Evolutionary conservation across 352 stramenopile genomes (phyloP).

Genomic region (Phytophthora meadii): DNA sequence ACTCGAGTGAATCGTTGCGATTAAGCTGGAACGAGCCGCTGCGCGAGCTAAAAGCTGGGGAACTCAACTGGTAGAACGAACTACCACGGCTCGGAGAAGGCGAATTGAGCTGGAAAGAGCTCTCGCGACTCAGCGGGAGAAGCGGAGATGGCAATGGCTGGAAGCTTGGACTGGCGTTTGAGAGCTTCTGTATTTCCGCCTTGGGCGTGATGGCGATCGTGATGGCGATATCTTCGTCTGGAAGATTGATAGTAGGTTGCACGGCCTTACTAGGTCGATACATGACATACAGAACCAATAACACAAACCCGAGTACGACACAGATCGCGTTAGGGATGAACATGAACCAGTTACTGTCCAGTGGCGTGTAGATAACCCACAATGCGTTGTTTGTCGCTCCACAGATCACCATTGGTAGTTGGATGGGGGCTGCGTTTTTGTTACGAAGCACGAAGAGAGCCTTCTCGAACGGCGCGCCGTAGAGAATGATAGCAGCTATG

Average conservation of each 20-base stretch:
- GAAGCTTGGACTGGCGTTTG: conserved; percentile 27
- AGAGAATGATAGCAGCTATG: conserved; percentile 42
- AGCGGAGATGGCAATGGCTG: conserved; percentile 35
- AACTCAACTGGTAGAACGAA: conserved; percentile 25
- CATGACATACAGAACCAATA: conserved; percentile 50
- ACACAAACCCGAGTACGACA: conserved; percentile 40
- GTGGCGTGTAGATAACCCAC: conserved; percentile 54
- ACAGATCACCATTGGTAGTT: conserved; percentile 56
- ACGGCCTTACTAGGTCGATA: conserved; percentile 44
- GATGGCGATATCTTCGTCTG: conserved; percentile 33
- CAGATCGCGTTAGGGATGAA: conserved; percentile 55
- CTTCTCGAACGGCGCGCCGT: conserved; percentile 49
- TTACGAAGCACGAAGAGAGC: conserved; percentile 48
- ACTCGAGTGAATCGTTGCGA: conserved; percentile 9
- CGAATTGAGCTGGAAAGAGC: conserved; percentile 32
- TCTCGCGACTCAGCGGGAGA: conserved; percentile 30
- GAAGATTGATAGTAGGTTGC: conserved; percentile 19
- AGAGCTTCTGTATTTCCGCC: conserved; percentile 23
- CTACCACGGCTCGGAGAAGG: conserved; percentile 18
- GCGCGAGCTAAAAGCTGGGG: conserved; percentile 12
- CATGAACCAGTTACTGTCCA: conserved; percentile 61
- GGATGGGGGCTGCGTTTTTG: conserved; percentile 52
- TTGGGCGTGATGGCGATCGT: conserved; percentile 38
- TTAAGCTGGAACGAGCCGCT: conserved; percentile 16
- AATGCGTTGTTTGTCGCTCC: conserved; percentile 50